Conservation (phyloP, 345 rosid genomes). For the Populus nigra region DNA sequence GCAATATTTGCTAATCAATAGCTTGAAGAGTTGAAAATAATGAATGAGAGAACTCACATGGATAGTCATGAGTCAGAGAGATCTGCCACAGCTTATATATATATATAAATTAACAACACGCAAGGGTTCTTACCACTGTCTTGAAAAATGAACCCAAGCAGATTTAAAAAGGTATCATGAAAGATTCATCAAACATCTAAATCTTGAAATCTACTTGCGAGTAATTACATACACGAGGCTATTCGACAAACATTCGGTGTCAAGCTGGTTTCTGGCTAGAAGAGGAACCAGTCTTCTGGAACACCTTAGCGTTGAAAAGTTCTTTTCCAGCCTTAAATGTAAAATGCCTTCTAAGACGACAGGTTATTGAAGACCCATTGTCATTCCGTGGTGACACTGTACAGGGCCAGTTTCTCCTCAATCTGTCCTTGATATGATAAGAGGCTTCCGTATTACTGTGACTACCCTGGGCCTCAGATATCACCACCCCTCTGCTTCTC, state of each 20-base stretch:
- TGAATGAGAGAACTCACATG: background rate
- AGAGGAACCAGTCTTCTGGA: conserved; percentile 31
- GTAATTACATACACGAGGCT: conserved; percentile 20
- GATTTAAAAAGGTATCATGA: background rate
- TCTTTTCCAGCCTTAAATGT: conserved; percentile 37
- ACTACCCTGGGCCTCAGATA: conserved; percentile 41
- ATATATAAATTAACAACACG: background rate
- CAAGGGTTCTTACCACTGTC: conserved; percentile 14
- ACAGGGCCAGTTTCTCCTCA: conserved; percentile 39
- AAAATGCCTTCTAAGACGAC: conserved; percentile 51
- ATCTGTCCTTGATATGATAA: conserved; percentile 33
- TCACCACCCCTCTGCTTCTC: conserved; percentile 46
- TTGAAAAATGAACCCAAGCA: conserved; percentile 1
- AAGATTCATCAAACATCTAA: conserved; percentile 15
- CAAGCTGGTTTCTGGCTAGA: conserved; percentile 25
- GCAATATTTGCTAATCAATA: background rate
- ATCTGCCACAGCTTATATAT: background rate
- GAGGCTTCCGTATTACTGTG: conserved; percentile 28
- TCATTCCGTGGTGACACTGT: conserved; percentile 17
- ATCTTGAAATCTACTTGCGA: conserved; percentile 18
- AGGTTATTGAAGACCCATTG: conserved; percentile 43
- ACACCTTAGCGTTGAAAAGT: conserved; percentile 23
- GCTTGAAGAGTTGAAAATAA: background rate
- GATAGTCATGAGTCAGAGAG: background rate
- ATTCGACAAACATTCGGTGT: conserved; percentile 20